Percentiles rank a stretch among this genome's conserved stretches.
Evolutionary conservation across 2,329 filamentous ascomycete species (phyloP).

Genomic region (Penicillium sp.): DNA sequence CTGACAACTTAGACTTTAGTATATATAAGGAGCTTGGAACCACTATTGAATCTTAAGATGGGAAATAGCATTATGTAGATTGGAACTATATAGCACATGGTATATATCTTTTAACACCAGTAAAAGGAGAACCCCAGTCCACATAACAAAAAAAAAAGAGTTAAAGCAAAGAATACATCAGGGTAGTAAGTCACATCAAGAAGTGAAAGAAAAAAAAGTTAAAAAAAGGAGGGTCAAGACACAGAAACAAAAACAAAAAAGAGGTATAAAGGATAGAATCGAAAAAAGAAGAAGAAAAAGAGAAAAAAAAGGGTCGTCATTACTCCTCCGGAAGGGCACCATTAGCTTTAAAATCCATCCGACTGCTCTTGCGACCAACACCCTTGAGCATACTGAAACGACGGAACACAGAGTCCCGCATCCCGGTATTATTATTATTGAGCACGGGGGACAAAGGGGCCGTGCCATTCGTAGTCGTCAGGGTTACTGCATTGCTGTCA

Average conservation of each 20-base stretch:
- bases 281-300: slow-evolving; percentile 8
- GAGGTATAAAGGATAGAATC: slow-evolving; percentile 2
- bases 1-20: not conserved
- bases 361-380: slow-evolving; percentile 67
- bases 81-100: slow-evolving; percentile 16
- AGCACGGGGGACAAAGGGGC: slow-evolving; percentile 35
- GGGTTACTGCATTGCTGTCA: slow-evolving; percentile 26
- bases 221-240: slow-evolving; percentile 4
- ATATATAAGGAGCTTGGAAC: not conserved
- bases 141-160: slow-evolving; percentile 11
- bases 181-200: slow-evolving; percentile 21
- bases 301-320: slow-evolving; percentile 4
- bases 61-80: slow-evolving; percentile 5
- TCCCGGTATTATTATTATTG: slow-evolving; percentile 28
- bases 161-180: slow-evolving; percentile 6
- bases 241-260: not conserved
- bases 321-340: slow-evolving; percentile 40
- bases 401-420: slow-evolving; percentile 68
- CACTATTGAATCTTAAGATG: not conserved
- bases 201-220: slow-evolving; percentile 9
- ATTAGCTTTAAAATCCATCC: slow-evolving; percentile 46
- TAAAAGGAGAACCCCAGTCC: slow-evolving; percentile 15
- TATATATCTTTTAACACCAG: slow-evolving; percentile 22
- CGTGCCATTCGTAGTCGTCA: slow-evolving; percentile 13
- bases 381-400: slow-evolving; percentile 71